phyloP scores from a whole-genome alignment of 2,329 filamentous ascomycete species.

The Nemania sp. region DNA sequence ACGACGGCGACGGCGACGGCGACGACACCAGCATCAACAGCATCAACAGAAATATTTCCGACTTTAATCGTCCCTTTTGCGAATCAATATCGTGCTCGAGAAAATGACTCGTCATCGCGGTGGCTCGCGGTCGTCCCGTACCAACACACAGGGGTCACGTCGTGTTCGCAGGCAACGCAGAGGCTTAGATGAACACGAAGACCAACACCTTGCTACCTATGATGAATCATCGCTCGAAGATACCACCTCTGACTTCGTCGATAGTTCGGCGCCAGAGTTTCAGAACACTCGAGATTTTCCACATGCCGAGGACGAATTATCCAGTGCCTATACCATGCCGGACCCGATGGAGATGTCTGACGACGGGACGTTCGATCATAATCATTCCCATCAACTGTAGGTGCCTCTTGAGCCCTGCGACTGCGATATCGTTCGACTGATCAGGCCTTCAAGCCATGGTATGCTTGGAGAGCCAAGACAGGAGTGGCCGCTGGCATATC shows the following conservation, averaged over 20 bases:
- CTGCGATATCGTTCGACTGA: background rate
- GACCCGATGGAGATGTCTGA: background rate
- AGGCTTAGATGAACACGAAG: background rate
- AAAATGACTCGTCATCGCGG: conserved; percentile 6
- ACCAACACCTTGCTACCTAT: background rate
- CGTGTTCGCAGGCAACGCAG: background rate
- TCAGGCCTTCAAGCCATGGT: background rate
- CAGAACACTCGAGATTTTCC: no score
- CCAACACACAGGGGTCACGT: background rate
- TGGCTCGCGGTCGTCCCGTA: background rate
- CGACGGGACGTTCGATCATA: background rate
- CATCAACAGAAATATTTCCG: background rate
- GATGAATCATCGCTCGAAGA: background rate
- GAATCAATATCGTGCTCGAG: background rate
- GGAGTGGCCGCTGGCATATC: background rate
- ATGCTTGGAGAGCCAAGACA: background rate
- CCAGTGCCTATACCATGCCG: background rate
- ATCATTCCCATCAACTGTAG: background rate
- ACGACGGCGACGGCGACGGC: background rate
- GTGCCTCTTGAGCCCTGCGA: background rate
- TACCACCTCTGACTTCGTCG: background rate
- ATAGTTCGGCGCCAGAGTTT: background rate
- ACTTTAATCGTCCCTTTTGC: background rate
- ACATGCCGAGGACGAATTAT: background rate
- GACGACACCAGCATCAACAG: background rate